These are phyloP conservation scores for Sonneratia caseolaris DNA, from an alignment of 345 rosid species.

Conservation along the genomic window DNA sequence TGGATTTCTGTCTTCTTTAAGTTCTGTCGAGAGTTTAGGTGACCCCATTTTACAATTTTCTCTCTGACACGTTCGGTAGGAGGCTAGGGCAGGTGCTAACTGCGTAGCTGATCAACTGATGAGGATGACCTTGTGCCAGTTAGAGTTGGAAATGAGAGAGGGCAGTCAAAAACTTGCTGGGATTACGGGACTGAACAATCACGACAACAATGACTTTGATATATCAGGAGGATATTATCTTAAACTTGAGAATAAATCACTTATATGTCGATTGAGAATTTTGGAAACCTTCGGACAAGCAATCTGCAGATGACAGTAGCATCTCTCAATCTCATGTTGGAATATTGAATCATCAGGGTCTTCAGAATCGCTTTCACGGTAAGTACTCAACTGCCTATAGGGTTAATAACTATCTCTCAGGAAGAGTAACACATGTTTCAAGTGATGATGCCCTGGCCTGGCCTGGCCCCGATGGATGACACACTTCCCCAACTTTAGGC, in stretches of 20 bases:
- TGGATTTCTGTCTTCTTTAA: no score
- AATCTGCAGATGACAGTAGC: conserved; percentile 34
- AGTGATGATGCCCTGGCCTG: conserved; percentile 29
- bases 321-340: conserved; percentile 31
- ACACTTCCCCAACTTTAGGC: conserved; percentile 20
- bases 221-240: conserved; percentile 31
- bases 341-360: conserved; percentile 34
- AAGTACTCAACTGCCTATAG: conserved; percentile 23
- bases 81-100: not conserved
- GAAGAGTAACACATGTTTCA: conserved; percentile 24
- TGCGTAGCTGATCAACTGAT: not conserved
- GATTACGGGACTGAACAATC: conserved; percentile 23
- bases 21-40: no score
- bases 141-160: conserved; percentile 21
- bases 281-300: conserved; percentile 34
- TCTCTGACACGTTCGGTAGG: not conserved
- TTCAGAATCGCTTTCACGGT: conserved; percentile 22
- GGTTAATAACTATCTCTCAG: conserved; percentile 17
- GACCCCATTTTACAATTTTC: not conserved
- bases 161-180: conserved; percentile 28
- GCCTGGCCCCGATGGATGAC: conserved; percentile 28
- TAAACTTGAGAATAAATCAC: conserved; percentile 29
- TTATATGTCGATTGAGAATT: conserved; percentile 36
- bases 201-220: conserved; percentile 21
- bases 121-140: not conserved